Base-by-base conservation (phyloP, 805 yeast species). In the Saturnispora besseyi region DNA sequence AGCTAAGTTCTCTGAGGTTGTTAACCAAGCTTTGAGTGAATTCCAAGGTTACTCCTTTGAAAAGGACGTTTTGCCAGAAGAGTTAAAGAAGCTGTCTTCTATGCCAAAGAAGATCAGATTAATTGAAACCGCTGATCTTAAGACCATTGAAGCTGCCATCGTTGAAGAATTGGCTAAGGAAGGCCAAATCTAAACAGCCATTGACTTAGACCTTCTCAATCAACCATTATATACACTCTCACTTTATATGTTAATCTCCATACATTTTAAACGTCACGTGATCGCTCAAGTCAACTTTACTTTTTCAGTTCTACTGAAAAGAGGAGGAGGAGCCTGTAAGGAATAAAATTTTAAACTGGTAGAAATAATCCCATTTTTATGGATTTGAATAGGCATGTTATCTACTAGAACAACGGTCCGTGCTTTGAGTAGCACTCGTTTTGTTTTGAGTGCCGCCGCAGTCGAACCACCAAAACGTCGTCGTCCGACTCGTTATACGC, bases 1-100 rank as follows among this genome's bases (percentile, higher is more conserved):
- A 41, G 99, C 99, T 53, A 93, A 93, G 70, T 93, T 93, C 62
- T 87, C 96, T 26, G 97, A 88, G 55, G 99, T 96, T 46, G 99
- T 93, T 26, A 84, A 90, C 66, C 71, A 77, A 59, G 88, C 98
- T 3, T 74, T 93, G 56, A 63, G 68, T 43, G 75, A 74, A 1
- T 75, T 80, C 53, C 78, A 75, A 11, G 89, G 79, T 21, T 93
- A 93, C 70, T 79, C 89, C 4, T 93, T 93, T 62, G 96, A 88
- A 61, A 74, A 74, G 45, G 88, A 87, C 57, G 97, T 93, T 21
- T 76, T 93, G 50, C 98, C 99, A 36, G 87, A 75, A 29, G 96
- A 88, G 69, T 78, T 93, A 68, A 84, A 77, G 67, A 77, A 77
- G 44, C 77, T 93, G 64, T 70, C 85, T 45, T 62, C 75, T 8